Conservation (phyloP, 768 basidiomycete species). For the Serendipita vermifera region DNA sequence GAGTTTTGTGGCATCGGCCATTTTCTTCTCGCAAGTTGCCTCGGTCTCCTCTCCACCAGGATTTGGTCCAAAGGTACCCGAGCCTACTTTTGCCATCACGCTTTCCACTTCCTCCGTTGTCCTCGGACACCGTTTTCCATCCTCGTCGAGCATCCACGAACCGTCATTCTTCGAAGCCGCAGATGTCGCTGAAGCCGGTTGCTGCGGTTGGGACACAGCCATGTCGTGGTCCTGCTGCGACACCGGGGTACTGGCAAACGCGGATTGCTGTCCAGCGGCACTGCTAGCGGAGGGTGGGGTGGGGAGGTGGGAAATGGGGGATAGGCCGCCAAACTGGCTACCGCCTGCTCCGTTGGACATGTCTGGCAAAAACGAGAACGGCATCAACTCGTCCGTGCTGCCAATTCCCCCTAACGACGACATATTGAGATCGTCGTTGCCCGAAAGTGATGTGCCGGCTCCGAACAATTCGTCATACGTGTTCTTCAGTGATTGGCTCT, state of each 20-base stretch:
- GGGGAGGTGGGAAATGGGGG: not conserved
- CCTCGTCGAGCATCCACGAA: conserved; percentile 21
- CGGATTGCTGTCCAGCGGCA: conserved; percentile 5
- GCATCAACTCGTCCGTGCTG: conserved; percentile 24
- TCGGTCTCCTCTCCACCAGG: conserved; percentile 39
- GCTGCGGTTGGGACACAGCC: conserved; percentile 10
- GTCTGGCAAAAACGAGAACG: conserved; percentile 25
- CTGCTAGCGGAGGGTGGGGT: conserved; percentile 11
- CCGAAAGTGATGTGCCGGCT: conserved; percentile 14
- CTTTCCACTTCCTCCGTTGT: conserved; percentile 41
- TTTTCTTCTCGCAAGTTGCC: conserved; percentile 27
- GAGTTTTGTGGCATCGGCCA: conserved; percentile 51
- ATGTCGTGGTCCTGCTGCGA: conserved; percentile 12
- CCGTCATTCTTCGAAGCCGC: conserved; percentile 12
- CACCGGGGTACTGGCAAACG: not conserved
- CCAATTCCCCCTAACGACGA: too few species aligned
- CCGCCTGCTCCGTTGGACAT: not conserved
- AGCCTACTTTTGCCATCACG: conserved; percentile 28
- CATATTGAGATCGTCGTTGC: not conserved
- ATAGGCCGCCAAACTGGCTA: not conserved
- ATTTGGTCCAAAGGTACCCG: conserved; percentile 20
- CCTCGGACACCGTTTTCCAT: conserved; percentile 32
- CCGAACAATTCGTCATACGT: conserved; percentile 37
- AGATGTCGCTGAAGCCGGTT: conserved; percentile 30
- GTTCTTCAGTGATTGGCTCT: conserved; percentile 22